Evolutionary conservation across 2,329 filamentous ascomycete species (phyloP).

Genomic region (Helotiales sp.): DNA sequence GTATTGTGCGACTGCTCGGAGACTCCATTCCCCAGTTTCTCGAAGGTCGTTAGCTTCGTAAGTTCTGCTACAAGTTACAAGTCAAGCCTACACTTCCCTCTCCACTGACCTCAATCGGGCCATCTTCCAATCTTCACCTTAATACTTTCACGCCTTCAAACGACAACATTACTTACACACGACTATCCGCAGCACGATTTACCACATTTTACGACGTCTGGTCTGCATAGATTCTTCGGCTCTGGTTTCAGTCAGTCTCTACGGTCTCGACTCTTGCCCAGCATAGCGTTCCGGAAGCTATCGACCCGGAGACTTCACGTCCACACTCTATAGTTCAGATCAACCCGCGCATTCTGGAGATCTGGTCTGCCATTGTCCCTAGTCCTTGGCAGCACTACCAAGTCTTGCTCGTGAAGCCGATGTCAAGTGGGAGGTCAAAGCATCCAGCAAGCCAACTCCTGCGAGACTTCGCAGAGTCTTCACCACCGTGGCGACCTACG

Average conservation of each 20-base stretch:
- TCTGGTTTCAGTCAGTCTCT: slow-evolving; percentile 20
- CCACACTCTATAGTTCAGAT: slow-evolving; percentile 1
- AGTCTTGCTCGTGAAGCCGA: slow-evolving; percentile 19
- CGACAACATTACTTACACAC: no score
- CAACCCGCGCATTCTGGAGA: background rate
- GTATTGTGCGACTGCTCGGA: no score
- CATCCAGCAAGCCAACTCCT: slow-evolving; percentile 19
- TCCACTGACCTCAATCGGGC: no score
- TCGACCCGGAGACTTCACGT: slow-evolving; percentile 11
- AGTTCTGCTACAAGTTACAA: no score
- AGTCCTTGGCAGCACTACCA: slow-evolving; percentile 1
- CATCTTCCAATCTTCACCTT: no score
- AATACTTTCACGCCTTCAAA: background rate
- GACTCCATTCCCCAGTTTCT: no score
- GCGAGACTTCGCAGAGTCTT: slow-evolving; percentile 33
- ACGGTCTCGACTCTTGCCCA: slow-evolving; percentile 14
- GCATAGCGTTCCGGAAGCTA: slow-evolving; percentile 20
- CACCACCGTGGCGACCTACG: slow-evolving; percentile 32
- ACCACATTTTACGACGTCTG: background rate
- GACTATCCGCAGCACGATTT: no score
- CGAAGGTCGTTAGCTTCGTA: no score
- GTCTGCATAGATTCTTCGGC: slow-evolving; percentile 5
- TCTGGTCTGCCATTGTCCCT: slow-evolving; percentile 6
- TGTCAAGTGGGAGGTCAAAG: slow-evolving; percentile 21
- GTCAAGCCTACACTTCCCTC: no score